phyloP scores from a whole-genome alignment of 2,329 filamentous ascomycete species.

The Colletotrichum simmondsii region DNA sequence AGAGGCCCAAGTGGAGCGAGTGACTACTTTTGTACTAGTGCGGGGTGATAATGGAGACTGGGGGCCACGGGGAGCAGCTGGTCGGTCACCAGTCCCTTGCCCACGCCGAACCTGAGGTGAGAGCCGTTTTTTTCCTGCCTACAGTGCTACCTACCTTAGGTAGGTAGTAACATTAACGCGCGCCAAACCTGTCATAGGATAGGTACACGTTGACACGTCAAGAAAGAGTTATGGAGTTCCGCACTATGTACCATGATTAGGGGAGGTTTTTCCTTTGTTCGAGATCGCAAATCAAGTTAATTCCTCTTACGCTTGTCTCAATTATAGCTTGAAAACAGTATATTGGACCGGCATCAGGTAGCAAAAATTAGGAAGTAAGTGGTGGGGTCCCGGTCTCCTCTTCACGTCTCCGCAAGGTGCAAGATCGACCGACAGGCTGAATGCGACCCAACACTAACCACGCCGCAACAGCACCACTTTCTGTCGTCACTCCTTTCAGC shows the following conservation, averaged over 20 bases:
- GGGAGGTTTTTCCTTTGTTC: too few relatives aligned
- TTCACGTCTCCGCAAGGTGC: background rate
- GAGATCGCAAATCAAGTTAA: too few relatives aligned
- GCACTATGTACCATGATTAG: too few relatives aligned
- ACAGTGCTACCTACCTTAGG: too few relatives aligned
- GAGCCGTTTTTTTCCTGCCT: background rate
- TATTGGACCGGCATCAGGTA: too few relatives aligned
- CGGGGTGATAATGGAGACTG: constrained; percentile 1
- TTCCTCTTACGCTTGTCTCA: too few relatives aligned
- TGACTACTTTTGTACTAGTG: constrained; percentile 13
- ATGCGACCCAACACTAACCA: background rate
- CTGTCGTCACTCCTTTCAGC: background rate
- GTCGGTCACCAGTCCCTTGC: background rate
- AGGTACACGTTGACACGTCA: too few relatives aligned
- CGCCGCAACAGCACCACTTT: background rate
- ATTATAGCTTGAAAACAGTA: too few relatives aligned
- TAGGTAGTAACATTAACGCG: too few relatives aligned
- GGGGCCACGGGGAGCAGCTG: background rate
- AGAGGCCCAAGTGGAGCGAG: constrained; percentile 11
- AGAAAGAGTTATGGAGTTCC: too few relatives aligned
- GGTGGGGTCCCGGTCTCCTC: background rate
- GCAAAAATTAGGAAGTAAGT: too few relatives aligned
- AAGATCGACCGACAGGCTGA: background rate
- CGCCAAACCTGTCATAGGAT: too few relatives aligned
- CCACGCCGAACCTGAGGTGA: background rate